Conservation (phyloP, 306 rosid species). For the Arachis hypogaea region DNA sequence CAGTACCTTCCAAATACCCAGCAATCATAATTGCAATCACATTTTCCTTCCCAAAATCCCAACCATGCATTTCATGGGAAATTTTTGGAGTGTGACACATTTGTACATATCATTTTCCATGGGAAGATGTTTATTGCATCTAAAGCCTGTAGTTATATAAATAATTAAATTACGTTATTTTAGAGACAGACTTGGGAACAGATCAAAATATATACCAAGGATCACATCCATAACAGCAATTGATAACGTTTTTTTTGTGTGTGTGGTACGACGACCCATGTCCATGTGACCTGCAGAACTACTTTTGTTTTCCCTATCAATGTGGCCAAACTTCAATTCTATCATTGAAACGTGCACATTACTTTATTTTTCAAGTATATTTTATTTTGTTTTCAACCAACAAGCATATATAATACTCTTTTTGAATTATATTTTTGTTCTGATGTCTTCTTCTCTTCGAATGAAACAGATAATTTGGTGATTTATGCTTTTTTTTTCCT, state of each 20-base stretch:
- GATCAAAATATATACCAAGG: too few relatives aligned
- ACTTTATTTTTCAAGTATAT: neutral
- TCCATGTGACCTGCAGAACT: constrained; percentile 12
- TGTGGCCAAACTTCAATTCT: constrained; percentile 14
- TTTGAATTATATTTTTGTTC: constrained; percentile 7
- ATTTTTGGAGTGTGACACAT: neutral
- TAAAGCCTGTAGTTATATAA: neutral
- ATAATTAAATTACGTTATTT: too few relatives aligned
- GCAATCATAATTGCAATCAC: too few relatives aligned
- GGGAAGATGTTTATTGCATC: neutral
- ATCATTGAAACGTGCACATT: constrained; percentile 7
- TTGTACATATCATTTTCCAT: neutral
- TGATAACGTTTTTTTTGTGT: neutral
- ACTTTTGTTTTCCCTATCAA: constrained; percentile 13
- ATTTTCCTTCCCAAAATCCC: neutral
- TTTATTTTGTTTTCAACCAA: neutral
- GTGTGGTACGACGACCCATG: neutral
- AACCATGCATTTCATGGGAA: neutral
- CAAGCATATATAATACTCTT: neutral
- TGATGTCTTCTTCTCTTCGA: constrained; percentile 17
- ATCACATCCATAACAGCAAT: neutral
- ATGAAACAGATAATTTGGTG: constrained; percentile 15
- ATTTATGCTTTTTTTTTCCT: neutral
- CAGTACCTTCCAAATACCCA: too few relatives aligned
- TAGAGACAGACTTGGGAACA: too few relatives aligned